Percentiles rank a stretch among this genome's conserved stretches.
These are phyloP conservation scores for Cercis canadensis DNA, from an alignment of 306 rosid species.

Conservation along the genomic window DNA sequence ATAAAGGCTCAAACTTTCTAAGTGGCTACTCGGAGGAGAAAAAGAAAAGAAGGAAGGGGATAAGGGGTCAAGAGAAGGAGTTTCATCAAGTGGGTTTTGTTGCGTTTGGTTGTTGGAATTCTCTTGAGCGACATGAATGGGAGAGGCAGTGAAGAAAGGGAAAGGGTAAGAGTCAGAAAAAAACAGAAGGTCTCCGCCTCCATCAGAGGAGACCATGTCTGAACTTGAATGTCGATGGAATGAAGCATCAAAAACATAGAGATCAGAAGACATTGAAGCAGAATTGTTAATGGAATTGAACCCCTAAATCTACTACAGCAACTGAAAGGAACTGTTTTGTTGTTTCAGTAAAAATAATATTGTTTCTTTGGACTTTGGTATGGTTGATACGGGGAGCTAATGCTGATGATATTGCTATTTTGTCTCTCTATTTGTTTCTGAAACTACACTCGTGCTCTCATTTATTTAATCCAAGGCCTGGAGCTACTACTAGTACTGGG, in stretches of 20 bases:
- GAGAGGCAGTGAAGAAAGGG: slow-evolving; percentile 49
- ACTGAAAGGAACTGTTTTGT: not conserved
- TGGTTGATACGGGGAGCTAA: slow-evolving; percentile 4
- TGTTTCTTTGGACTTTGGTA: not conserved
- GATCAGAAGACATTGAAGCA: slow-evolving; percentile 73
- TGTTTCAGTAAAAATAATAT: slow-evolving; percentile 14
- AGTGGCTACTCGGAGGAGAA: slow-evolving; percentile 61
- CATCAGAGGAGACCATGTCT: slow-evolving; percentile 46
- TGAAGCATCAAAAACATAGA: slow-evolving; percentile 55
- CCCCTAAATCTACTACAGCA: not conserved
- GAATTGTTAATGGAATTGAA: slow-evolving; percentile 8
- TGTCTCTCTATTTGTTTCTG: slow-evolving; percentile 26
- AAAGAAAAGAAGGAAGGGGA: slow-evolving; percentile 48
- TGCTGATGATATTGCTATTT: not conserved
- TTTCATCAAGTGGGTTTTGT: slow-evolving; percentile 39
- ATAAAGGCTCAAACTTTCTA: slow-evolving; percentile 48
- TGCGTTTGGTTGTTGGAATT: slow-evolving; percentile 37
- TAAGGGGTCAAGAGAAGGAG: slow-evolving; percentile 45
- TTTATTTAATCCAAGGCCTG: too few species aligned
- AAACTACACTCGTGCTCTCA: too few species aligned
- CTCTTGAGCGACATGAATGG: slow-evolving; percentile 49
- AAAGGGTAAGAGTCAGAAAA: slow-evolving; percentile 47
- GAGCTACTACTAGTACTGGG: too few species aligned
- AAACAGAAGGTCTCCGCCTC: slow-evolving; percentile 41
- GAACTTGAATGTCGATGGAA: slow-evolving; percentile 41